A percentile compares a stretch with the other conserved stretches of the same genome.
These are phyloP conservation scores for Pholiota microspora DNA, from an alignment of 768 basidiomycete genomes.

Conservation along the genomic window DNA sequence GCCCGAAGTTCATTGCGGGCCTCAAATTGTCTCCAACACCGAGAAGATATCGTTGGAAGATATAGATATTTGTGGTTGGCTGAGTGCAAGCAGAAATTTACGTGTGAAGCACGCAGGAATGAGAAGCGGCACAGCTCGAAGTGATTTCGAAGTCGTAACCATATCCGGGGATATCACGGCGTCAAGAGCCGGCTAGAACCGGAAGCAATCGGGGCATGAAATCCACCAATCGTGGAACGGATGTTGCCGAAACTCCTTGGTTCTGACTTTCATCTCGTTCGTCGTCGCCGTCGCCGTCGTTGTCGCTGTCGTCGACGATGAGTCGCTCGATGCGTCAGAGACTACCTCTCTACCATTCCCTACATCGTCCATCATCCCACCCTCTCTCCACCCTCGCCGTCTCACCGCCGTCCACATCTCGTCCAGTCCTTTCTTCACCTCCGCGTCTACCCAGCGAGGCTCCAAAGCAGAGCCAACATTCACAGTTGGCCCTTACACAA, in stretches of 20 bases:
- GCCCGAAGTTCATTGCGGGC: too few species aligned
- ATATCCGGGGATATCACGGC: not conserved
- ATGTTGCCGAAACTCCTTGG: not conserved
- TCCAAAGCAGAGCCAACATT: slow-evolving; percentile 21
- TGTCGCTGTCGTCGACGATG: slow-evolving; percentile 2
- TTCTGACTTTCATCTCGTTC: not conserved
- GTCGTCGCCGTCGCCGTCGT: not conserved
- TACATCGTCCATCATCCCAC: slow-evolving; percentile 8
- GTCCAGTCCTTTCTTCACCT: slow-evolving; percentile 14
- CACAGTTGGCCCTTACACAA: slow-evolving; percentile 23
- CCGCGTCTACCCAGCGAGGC: slow-evolving; percentile 18
- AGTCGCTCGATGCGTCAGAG: slow-evolving; percentile 15
- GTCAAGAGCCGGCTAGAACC: not conserved
- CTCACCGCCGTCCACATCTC: slow-evolving; percentile 15
- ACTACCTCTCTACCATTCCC: slow-evolving; percentile 17
- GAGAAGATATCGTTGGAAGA: too few species aligned
- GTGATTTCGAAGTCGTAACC: not conserved
- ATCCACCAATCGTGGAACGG: not conserved
- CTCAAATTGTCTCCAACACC: too few species aligned
- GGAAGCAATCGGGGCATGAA: not conserved
- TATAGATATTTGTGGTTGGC: too few species aligned
- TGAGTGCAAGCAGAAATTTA: not conserved
- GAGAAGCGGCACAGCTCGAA: not conserved
- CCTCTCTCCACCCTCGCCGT: slow-evolving; percentile 21
- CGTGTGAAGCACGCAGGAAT: not conserved